Percentiles rank a stretch among this genome's conserved stretches.
phyloP scores from a whole-genome alignment of 2,329 filamentous ascomycete genomes.

The Microdochium trichocladiopsis region DNA sequence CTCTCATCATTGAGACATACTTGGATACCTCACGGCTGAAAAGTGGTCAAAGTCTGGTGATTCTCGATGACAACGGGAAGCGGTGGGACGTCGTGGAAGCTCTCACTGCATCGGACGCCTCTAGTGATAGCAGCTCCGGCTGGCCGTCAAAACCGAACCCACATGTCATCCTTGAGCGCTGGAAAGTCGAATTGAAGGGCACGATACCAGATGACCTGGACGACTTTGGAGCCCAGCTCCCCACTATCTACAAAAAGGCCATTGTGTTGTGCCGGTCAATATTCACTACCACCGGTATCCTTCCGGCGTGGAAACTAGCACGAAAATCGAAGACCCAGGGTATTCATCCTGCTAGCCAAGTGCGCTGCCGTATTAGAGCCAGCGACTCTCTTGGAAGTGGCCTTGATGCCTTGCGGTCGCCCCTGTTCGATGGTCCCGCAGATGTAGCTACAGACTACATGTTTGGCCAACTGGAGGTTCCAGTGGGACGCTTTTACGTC shows the following conservation, averaged over 20 bases:
- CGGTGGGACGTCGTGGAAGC: slow-evolving; percentile 88
- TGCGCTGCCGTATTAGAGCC: slow-evolving; percentile 73
- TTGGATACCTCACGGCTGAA: slow-evolving; percentile 74
- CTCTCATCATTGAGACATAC: slow-evolving; percentile 85
- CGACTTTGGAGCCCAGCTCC: slow-evolving; percentile 59
- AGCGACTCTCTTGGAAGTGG: slow-evolving; percentile 47
- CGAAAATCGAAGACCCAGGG: slow-evolving; percentile 67
- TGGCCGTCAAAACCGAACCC: slow-evolving; percentile 42
- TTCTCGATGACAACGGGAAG: slow-evolving; percentile 83
- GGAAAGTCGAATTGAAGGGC: slow-evolving; percentile 76
- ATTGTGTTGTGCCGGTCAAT: slow-evolving; percentile 91
- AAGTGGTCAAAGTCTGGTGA: slow-evolving; percentile 78
- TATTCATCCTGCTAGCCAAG: slow-evolving; percentile 58
- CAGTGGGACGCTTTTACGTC: slow-evolving; percentile 75
- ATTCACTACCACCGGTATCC: slow-evolving; percentile 71
- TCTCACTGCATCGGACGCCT: slow-evolving; percentile 56
- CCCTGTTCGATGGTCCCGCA: slow-evolving; percentile 56
- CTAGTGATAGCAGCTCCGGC: slow-evolving; percentile 36
- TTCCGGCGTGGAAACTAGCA: slow-evolving; percentile 81
- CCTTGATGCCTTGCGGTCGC: slow-evolving; percentile 63
- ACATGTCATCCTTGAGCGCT: slow-evolving; percentile 83
- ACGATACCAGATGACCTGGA: slow-evolving; percentile 37
- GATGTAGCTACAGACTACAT: slow-evolving; percentile 68
- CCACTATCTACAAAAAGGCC: slow-evolving; percentile 93
- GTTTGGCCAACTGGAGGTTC: slow-evolving; percentile 80